These are phyloP conservation scores for Phycomyces blakesleeanus DNA, from an alignment of 192 early-diverging fungal species.

Conservation along the genomic window DNA sequence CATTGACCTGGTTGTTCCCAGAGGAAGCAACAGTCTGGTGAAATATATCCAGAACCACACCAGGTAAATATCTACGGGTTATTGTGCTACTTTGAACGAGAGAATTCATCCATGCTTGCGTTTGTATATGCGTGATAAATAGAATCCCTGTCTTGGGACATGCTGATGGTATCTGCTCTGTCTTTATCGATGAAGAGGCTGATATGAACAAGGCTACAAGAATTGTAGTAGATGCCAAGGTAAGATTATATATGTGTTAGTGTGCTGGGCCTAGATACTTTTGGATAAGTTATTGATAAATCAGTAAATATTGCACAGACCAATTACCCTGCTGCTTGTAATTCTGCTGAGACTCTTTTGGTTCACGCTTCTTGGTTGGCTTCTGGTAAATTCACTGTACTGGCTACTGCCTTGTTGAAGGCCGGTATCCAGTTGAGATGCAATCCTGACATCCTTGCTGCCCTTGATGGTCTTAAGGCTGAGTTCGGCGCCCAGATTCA, in stretches of 20 bases:
- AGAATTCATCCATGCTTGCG: too few species aligned
- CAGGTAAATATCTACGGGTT: constrained; percentile 42
- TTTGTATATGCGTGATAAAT: constrained; percentile 1
- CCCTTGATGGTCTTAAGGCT: constrained; percentile 21
- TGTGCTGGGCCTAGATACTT: too few species aligned
- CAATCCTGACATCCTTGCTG: constrained; percentile 49
- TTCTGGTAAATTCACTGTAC: constrained; percentile 40
- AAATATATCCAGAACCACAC: constrained; percentile 89
- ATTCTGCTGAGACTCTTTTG: constrained; percentile 90
- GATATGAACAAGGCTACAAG: constrained; percentile 73
- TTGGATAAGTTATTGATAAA: neutral
- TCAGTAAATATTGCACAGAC: constrained; percentile 37
- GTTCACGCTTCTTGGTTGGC: constrained; percentile 58
- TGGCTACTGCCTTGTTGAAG: constrained; percentile 58
- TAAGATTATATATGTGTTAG: constrained; percentile 19
- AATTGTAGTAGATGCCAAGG: constrained; percentile 90
- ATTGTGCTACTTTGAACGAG: too few species aligned
- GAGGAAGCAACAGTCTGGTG: constrained; percentile 90
- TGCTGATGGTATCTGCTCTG: constrained; percentile 95
- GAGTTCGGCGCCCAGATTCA: constrained; percentile 23
- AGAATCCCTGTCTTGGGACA: constrained; percentile 99
- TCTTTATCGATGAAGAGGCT: constrained; percentile 81
- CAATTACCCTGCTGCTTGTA: constrained; percentile 95
- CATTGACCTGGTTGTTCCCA: constrained; percentile 94
- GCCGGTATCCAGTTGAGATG: constrained; percentile 59